Conservation (phyloP, 2,329 filamentous ascomycete genomes). For the Botrytis porri region DNA sequence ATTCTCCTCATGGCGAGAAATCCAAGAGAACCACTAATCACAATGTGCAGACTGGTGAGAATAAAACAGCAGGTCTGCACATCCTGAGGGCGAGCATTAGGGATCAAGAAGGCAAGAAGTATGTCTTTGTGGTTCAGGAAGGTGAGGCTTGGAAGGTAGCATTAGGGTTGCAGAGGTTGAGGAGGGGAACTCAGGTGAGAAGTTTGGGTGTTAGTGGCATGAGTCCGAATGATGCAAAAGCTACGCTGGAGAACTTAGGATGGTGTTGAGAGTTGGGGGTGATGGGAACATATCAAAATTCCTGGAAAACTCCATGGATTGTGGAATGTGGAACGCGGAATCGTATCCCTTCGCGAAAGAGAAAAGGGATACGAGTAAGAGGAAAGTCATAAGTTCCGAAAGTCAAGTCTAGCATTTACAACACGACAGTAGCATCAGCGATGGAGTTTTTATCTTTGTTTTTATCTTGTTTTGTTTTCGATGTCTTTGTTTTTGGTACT, state of each 20-base stretch:
- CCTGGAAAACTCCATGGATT: conserved; percentile 22
- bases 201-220: conserved; percentile 58
- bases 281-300: not conserved
- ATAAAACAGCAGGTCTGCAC: conserved; percentile 56
- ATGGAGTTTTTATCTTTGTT: conserved; percentile 26
- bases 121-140: conserved; percentile 62
- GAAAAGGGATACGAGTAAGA: not conserved
- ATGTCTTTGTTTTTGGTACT: not conserved
- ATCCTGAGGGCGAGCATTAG: conserved; percentile 61
- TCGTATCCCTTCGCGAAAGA: not conserved
- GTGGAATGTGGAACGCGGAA: not conserved
- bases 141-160: conserved; percentile 68
- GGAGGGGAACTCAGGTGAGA: conserved; percentile 58
- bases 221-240: conserved; percentile 52
- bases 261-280: conserved; percentile 35
- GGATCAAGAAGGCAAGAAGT: conserved; percentile 65
- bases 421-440: conserved; percentile 29
- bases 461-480: conserved; percentile 5
- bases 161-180: conserved; percentile 57
- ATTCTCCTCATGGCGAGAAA: conserved; percentile 20
- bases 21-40: conserved; percentile 31
- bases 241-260: conserved; percentile 56
- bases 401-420: conserved; percentile 3
- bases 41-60: conserved; percentile 49
- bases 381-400: not conserved